Conservation (phyloP, 148 eudicot species). For the Mesembryanthemum crystallinum region DNA sequence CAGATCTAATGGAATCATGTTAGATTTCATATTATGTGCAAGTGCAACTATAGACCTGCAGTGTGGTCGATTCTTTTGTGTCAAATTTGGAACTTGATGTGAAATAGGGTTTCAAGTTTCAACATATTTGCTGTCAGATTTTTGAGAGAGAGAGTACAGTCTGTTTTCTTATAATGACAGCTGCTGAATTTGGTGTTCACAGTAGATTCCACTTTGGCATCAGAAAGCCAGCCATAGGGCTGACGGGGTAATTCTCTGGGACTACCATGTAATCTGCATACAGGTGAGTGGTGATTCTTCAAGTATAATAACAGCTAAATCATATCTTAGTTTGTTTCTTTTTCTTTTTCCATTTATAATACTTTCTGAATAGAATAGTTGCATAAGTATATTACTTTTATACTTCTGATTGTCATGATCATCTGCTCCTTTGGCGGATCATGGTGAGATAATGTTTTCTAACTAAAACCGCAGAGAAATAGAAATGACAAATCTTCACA, state of each 20-base stretch:
- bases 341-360: background rate
- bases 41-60: too few relatives aligned
- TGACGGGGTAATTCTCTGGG: constrained; percentile 89
- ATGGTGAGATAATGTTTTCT: background rate
- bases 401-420: background rate
- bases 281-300: constrained; percentile 46
- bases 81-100: background rate
- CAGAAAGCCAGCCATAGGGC: constrained; percentile 97
- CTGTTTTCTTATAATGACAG: constrained; percentile 7
- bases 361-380: background rate
- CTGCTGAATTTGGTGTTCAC: constrained; percentile 18
- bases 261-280: constrained; percentile 86
- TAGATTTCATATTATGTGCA: background rate
- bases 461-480: constrained; percentile 46
- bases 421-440: background rate
- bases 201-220: constrained; percentile 92
- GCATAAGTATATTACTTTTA: constrained; percentile 2
- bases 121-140: background rate
- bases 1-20: background rate
- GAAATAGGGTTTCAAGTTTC: background rate
- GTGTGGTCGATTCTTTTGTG: background rate
- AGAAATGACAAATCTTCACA: constrained; percentile 43
- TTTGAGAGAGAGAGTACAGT: background rate
- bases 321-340: background rate
- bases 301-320: background rate